Conservation (phyloP, 805 yeast genomes). For the Saccharomycopsis sp. region DNA sequence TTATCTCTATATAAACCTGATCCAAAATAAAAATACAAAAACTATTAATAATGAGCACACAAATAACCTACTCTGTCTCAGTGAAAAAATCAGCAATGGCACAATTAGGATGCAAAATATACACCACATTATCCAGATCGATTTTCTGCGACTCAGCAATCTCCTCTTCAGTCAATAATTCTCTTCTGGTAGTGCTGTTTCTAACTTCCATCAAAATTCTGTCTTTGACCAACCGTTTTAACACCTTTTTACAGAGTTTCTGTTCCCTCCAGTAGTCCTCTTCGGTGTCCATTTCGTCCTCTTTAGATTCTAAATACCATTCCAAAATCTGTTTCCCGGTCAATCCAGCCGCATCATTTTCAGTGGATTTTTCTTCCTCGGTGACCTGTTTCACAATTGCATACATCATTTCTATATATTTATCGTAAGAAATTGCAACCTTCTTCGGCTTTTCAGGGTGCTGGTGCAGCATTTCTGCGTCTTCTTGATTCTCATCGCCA, state of each 20-base stretch:
- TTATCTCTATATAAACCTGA: background rate
- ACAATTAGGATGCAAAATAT: constrained; percentile 75
- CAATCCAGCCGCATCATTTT: constrained; percentile 42
- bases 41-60: background rate
- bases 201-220: constrained; percentile 68
- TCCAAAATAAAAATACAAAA: background rate
- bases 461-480: constrained; percentile 17
- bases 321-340: constrained; percentile 65
- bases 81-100: constrained; percentile 53
- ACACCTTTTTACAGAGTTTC: constrained; percentile 67
- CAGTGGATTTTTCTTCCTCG: constrained; percentile 41
- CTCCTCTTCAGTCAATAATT: constrained; percentile 30
- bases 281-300: constrained; percentile 62
- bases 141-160: constrained; percentile 23
- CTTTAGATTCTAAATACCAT: constrained; percentile 73
- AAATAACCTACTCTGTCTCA: constrained; percentile 15
- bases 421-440: constrained; percentile 71
- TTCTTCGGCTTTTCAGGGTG: constrained; percentile 28
- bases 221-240: constrained; percentile 78
- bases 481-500: constrained; percentile 5
- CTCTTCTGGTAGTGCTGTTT: constrained; percentile 36
- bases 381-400: constrained; percentile 60
- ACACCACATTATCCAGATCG: constrained; percentile 32
- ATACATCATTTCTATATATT: constrained; percentile 79
- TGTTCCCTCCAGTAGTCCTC: constrained; percentile 66